A percentile compares a stretch with the other conserved stretches of the same genome.
phyloP scores from a whole-genome alignment of 2,329 filamentous ascomycete species.

The Chrysosporium keratinophilum region DNA sequence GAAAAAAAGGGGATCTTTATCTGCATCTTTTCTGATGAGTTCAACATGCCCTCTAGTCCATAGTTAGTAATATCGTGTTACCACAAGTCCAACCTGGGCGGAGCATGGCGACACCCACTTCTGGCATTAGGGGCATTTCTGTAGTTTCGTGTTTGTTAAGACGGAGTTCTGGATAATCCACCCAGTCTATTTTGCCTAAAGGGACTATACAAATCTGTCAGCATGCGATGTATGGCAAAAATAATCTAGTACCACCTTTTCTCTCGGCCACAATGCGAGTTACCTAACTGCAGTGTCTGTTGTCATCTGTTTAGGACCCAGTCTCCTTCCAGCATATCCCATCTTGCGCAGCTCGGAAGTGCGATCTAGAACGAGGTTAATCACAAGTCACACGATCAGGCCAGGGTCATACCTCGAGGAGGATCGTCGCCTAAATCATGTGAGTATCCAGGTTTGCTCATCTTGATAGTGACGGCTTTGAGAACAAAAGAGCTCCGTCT shows the following conservation, averaged over 20 bases:
- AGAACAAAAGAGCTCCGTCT: neutral
- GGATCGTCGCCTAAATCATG: constrained; percentile 70
- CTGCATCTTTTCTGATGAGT: constrained; percentile 82
- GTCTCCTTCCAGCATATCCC: constrained; percentile 73
- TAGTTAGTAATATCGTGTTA: too few species aligned
- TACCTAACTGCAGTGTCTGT: constrained; percentile 94
- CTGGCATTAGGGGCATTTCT: constrained; percentile 96
- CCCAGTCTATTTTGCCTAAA: constrained; percentile 66
- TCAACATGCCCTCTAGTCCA: constrained; percentile 73
- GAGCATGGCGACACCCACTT: constrained; percentile 46
- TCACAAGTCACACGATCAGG: neutral
- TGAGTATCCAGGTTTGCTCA: neutral
- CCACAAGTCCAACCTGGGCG: constrained; percentile 4
- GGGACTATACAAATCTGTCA: constrained; percentile 46
- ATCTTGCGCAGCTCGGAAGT: constrained; percentile 94
- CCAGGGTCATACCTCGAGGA: constrained; percentile 58
- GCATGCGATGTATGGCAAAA: neutral
- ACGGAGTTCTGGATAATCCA: constrained; percentile 81
- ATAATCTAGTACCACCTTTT: constrained; percentile 48
- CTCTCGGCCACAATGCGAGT: constrained; percentile 81
- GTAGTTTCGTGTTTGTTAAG: constrained; percentile 89
- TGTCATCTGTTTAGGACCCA: constrained; percentile 94
- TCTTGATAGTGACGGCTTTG: neutral
- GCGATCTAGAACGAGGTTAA: constrained; percentile 51
- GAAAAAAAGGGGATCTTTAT: constrained; percentile 51